phyloP scores from a whole-genome alignment of 2,329 filamentous ascomycete genomes.

The Geosmithia putterillii region DNA sequence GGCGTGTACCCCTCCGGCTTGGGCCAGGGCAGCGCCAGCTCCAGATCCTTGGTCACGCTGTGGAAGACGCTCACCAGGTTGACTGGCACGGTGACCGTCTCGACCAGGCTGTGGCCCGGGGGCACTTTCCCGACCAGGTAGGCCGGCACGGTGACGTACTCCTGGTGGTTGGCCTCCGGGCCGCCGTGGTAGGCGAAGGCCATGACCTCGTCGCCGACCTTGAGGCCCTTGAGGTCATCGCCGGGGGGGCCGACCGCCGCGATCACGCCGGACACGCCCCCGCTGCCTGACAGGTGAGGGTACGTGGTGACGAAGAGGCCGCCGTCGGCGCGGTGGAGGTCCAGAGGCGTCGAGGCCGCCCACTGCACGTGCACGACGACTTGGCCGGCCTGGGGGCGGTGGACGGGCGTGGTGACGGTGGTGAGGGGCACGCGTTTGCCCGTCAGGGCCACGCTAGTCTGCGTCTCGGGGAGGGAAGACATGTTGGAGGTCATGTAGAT shows the following conservation, averaged over 20 bases:
- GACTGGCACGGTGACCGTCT: slow-evolving; percentile 40
- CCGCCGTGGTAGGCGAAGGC: slow-evolving; percentile 35
- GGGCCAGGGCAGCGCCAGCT: slow-evolving; percentile 44
- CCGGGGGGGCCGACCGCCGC: slow-evolving; percentile 10
- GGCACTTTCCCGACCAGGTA: slow-evolving; percentile 35
- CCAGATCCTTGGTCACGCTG: slow-evolving; percentile 33
- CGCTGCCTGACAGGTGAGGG: slow-evolving; percentile 37
- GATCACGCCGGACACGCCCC: slow-evolving; percentile 38
- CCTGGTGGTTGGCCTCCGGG: slow-evolving; percentile 40
- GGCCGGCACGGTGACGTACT: slow-evolving; percentile 38
- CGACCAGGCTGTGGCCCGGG: slow-evolving; percentile 22
- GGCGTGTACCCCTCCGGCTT: slow-evolving; percentile 26
- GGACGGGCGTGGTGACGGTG: slow-evolving; percentile 35
- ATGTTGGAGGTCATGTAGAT: neutral
- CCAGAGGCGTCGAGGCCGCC: slow-evolving; percentile 48
- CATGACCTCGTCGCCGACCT: slow-evolving; percentile 41
- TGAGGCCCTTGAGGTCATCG: slow-evolving; percentile 24
- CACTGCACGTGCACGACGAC: slow-evolving; percentile 41
- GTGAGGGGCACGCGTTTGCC: slow-evolving; percentile 35
- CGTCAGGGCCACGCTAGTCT: slow-evolving; percentile 49
- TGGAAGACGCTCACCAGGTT: slow-evolving; percentile 51
- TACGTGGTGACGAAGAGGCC: slow-evolving; percentile 36
- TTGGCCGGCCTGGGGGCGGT: slow-evolving; percentile 27
- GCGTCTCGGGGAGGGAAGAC: slow-evolving; percentile 23
- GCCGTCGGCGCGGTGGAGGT: slow-evolving; percentile 49